These are phyloP conservation scores for Lactifluus hygrophoroides DNA, from an alignment of 768 basidiomycete genomes.

Conservation along the genomic window DNA sequence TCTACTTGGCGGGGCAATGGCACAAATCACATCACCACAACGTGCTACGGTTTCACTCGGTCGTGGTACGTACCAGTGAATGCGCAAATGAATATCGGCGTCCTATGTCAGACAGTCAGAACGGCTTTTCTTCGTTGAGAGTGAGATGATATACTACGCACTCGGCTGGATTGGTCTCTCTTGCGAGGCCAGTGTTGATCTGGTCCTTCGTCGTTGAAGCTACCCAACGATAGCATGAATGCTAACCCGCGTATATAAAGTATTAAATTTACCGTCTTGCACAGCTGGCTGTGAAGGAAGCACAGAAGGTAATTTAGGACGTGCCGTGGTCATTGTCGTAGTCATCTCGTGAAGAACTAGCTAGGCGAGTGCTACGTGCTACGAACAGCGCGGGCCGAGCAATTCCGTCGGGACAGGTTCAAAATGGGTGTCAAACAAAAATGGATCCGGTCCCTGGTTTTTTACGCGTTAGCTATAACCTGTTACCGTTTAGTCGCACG, in stretches of 20 bases:
- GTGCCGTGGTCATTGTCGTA: not conserved
- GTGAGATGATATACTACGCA: conserved; percentile 29
- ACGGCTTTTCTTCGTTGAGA: no score
- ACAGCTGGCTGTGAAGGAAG: conserved; percentile 19
- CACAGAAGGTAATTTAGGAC: conserved; percentile 21
- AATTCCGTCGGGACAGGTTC: not conserved
- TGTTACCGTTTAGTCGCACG: no score
- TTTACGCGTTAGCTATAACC: no score
- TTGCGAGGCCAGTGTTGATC: conserved; percentile 47
- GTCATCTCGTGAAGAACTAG: not conserved
- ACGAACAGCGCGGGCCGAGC: not conserved
- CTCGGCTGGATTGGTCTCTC: conserved; percentile 59
- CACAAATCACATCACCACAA: not conserved
- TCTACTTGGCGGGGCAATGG: conserved; percentile 35
- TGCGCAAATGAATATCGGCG: conserved; percentile 74
- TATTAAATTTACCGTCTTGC: conserved; percentile 15
- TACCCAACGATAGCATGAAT: not conserved
- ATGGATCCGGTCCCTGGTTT: no score
- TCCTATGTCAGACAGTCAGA: conserved; percentile 33
- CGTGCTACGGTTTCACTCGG: not conserved
- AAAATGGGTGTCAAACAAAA: no score
- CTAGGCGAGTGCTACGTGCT: not conserved
- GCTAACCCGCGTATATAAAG: not conserved
- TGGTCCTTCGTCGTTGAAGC: conserved; percentile 47
- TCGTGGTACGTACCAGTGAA: conserved; percentile 37